phyloP scores from a whole-genome alignment of 371 early-diverging fungal species.

The Mucor indicus region DNA sequence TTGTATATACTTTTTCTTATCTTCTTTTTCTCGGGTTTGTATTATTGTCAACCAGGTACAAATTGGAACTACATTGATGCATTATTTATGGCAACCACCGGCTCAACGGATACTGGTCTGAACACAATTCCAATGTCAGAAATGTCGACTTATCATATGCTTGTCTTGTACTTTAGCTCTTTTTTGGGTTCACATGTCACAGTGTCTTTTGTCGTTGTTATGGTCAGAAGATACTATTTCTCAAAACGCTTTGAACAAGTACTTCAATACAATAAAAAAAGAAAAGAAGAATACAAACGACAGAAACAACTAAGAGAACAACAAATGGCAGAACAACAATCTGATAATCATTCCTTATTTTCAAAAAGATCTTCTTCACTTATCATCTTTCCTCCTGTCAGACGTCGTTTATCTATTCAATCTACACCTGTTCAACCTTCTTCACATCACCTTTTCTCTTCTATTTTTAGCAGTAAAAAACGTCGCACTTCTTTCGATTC shows the following conservation, averaged over 20 bases:
- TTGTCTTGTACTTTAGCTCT: constrained; percentile 28
- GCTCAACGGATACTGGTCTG: constrained; percentile 39
- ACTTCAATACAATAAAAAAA: constrained; percentile 23
- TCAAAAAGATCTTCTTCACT: too few species aligned
- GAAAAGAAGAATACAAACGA: constrained; percentile 22
- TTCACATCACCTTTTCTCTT: not conserved
- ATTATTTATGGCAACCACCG: constrained; percentile 40
- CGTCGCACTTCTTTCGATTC: not conserved
- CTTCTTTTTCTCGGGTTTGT: constrained; percentile 28
- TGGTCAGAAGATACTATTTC: constrained; percentile 37
- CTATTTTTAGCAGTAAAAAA: not conserved
- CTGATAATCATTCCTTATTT: not conserved
- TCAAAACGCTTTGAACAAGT: constrained; percentile 34
- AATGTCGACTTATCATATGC: constrained; percentile 27
- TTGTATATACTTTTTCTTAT: constrained; percentile 31
- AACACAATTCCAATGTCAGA: constrained; percentile 33
- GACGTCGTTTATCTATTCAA: not conserved
- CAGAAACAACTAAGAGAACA: not conserved
- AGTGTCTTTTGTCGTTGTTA: constrained; percentile 30
- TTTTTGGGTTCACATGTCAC: constrained; percentile 33
- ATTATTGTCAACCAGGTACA: constrained; percentile 36
- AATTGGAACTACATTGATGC: constrained; percentile 40
- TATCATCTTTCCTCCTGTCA: not conserved
- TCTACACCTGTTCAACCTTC: not conserved
- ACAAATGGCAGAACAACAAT: not conserved